These are phyloP conservation scores for Colletotrichum liaoningense DNA, from an alignment of 2,329 filamentous ascomycete species.

Conservation along the genomic window DNA sequence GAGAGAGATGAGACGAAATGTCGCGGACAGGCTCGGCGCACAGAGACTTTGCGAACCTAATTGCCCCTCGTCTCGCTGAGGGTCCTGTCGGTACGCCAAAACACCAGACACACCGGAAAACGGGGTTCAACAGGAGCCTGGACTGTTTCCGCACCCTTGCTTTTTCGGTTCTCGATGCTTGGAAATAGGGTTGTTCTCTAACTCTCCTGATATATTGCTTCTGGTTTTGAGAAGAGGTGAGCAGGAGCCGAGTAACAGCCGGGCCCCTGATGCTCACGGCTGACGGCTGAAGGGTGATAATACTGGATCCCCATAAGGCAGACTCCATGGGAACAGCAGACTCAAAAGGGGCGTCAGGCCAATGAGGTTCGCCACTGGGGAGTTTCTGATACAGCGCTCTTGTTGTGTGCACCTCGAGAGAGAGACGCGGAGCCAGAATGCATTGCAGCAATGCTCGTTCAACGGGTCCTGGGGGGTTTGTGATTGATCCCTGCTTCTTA, in stretches of 20 bases:
- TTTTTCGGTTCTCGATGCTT: not conserved
- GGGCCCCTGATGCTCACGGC: constrained; percentile 10
- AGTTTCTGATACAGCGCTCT: constrained; percentile 22
- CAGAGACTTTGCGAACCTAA: constrained; percentile 28
- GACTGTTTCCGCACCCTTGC: constrained; percentile 6
- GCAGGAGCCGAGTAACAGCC: not conserved
- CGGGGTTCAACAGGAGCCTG: not conserved
- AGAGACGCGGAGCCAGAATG: not conserved
- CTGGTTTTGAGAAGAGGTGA: not conserved
- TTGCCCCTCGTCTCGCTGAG: constrained; percentile 14
- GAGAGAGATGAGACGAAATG: constrained; percentile 32
- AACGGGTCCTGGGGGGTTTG: not conserved
- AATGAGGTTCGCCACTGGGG: constrained; percentile 18
- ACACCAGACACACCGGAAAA: constrained; percentile 1
- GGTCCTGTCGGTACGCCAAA: not conserved
- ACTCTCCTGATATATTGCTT: not conserved
- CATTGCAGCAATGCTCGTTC: constrained; percentile 12
- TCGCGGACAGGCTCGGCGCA: constrained; percentile 27
- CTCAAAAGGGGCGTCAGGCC: constrained; percentile 20
- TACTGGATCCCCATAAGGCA: constrained; percentile 18
- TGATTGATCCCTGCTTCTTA: constrained; percentile 21
- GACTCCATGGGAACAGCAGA: constrained; percentile 3
- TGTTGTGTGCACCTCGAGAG: not conserved
- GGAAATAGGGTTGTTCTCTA: not conserved
- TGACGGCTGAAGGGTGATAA: constrained; percentile 14